These are phyloP conservation scores for Talaromyces sp. DNA, from an alignment of 2,329 filamentous ascomycete species.

Conservation along the genomic window DNA sequence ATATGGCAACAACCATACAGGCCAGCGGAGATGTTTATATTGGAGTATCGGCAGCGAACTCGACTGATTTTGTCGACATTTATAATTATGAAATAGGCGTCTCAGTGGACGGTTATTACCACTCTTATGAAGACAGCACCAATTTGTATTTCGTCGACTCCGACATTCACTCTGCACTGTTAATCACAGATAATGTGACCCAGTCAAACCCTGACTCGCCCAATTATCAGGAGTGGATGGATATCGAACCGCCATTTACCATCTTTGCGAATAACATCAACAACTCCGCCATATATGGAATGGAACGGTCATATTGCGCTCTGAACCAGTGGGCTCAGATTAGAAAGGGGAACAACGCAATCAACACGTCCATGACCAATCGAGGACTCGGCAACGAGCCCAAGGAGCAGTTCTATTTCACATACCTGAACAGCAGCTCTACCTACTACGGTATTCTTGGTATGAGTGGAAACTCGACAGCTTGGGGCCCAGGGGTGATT, in stretches of 20 bases:
- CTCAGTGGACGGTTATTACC: slow-evolving; percentile 74
- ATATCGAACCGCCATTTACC: slow-evolving; percentile 62
- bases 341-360: slow-evolving; percentile 54
- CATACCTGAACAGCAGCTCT: slow-evolving; percentile 65
- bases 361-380: slow-evolving; percentile 61
- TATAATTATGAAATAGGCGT: slow-evolving; percentile 80
- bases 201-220: slow-evolving; percentile 39
- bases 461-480: slow-evolving; percentile 52
- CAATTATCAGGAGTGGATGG: slow-evolving; percentile 51
- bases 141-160: slow-evolving; percentile 78
- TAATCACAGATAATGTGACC: slow-evolving; percentile 69
- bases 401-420: slow-evolving; percentile 84
- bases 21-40: slow-evolving; percentile 68
- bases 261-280: slow-evolving; percentile 68
- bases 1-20: slow-evolving; percentile 57
- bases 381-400: slow-evolving; percentile 62
- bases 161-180: slow-evolving; percentile 69
- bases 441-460: slow-evolving; percentile 70
- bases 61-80: slow-evolving; percentile 56
- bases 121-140: slow-evolving; percentile 50
- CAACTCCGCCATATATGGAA: slow-evolving; percentile 56
- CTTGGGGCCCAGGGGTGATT: slow-evolving; percentile 48
- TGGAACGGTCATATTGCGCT: slow-evolving; percentile 79
- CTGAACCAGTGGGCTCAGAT: slow-evolving; percentile 62
- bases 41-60: slow-evolving; percentile 64